Conservation (phyloP, 2,329 filamentous ascomycete genomes). For the Podosphaera xanthii region DNA sequence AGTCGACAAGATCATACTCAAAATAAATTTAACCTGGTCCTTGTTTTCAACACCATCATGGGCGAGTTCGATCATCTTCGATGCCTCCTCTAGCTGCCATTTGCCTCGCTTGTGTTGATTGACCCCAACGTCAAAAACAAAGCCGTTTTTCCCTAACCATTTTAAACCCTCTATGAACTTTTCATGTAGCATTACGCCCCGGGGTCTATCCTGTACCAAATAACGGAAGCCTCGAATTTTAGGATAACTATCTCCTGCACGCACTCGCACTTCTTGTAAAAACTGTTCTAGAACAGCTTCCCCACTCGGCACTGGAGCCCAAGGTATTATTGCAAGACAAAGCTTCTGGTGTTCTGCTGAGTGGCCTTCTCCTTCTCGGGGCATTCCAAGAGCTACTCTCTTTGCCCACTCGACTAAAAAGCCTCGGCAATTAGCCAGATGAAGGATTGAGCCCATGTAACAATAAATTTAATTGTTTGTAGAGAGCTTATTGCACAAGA, state of each 20-base stretch:
- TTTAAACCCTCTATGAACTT: slow-evolving; percentile 42
- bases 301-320: slow-evolving; percentile 60
- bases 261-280: slow-evolving; percentile 33
- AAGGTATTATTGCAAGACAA: slow-evolving; percentile 53
- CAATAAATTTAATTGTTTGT: neutral
- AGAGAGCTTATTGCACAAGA: neutral
- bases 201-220: slow-evolving; percentile 54
- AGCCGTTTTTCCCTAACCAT: slow-evolving; percentile 37
- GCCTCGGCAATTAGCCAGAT: neutral
- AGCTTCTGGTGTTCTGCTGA: slow-evolving; percentile 24
- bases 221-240: slow-evolving; percentile 64
- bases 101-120: slow-evolving; percentile 58
- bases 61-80: slow-evolving; percentile 45
- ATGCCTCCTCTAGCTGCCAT: slow-evolving; percentile 47
- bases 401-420: slow-evolving; percentile 36
- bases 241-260: slow-evolving; percentile 34
- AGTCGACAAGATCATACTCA: slow-evolving; percentile 10
- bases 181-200: slow-evolving; percentile 37
- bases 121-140: slow-evolving; percentile 64
- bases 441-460: too few relatives aligned
- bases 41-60: slow-evolving; percentile 36
- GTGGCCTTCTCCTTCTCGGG: slow-evolving; percentile 35
- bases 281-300: slow-evolving; percentile 38
- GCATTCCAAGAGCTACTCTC: slow-evolving; percentile 38
- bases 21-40: slow-evolving; percentile 24